Base-by-base conservation (phyloP, 192 early-diverging fungal species). In the Coemansia sp. region DNA sequence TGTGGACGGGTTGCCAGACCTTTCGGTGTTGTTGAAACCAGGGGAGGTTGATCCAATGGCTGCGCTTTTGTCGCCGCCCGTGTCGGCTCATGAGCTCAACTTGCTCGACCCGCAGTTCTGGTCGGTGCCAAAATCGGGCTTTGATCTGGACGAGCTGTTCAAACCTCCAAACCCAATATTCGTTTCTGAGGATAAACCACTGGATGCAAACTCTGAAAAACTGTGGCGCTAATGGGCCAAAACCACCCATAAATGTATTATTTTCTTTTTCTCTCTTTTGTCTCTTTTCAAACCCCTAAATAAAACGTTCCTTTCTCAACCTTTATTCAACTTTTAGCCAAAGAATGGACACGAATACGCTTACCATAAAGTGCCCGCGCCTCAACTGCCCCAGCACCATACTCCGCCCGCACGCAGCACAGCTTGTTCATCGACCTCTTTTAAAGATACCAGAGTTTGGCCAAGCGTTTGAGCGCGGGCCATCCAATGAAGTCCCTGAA, bases 21-120 rank as follows among this genome's bases (percentile, higher is more conserved):
- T 80, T 29, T 67, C 67, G 0, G 25, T 69, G 61, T 58, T 74
- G 22, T 65, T 78, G 39, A 35, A 35, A 6, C 31, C 31, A 6
- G 27, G 27, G 27, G 31, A 35, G 6, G 59, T 61, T 11, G 75
- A 78, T 19, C 65, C 75, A 4, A 54, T 78, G n/a, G 64, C 69
- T 4, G 59, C 67, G 59, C 62, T 78, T 37, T 53, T 78, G 22
- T 78, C 75, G 31, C 70, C 75, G 17, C 59, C 61, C 10, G 63
- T n/a, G 2, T 17, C 63, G 11, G 43, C 63, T 16, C 60, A 58
- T 21, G 61, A 52, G 1, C 11, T 62, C 21, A 31, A 3, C 25
- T 38, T 66, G 27, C 59, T 67, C 31, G 71, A 62, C 22, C 60
- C 59, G 10, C 52, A 45, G 25, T 58, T 57, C 25, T 72, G 71